Evolutionary conservation across 2,329 filamentous ascomycete genomes (phyloP), one percentile per base, ranked within the genome.

Genomic region (Talaromyces islandicus): DNA sequence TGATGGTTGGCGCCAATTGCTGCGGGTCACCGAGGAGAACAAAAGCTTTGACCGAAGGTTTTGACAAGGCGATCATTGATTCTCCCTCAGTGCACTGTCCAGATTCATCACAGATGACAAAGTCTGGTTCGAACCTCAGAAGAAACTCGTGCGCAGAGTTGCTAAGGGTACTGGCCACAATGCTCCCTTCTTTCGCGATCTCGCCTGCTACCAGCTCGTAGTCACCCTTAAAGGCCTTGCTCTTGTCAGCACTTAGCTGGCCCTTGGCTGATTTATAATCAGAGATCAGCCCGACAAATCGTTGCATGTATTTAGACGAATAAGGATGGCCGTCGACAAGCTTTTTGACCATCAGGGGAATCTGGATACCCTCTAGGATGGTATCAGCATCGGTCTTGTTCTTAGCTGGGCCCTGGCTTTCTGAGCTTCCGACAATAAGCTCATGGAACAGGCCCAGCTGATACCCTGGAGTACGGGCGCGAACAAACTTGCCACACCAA

Each of bases 41-140:
- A 11, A 63, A 59, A 7, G 46, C 56, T 29, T 56, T 55, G 17
- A 60, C 53, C 53, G 43, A 24, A n/a, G 21, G 14, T 19, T 56
- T 58, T 35, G 43, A 58, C 48, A 65, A 38, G 12, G 60, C 55
- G 38, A 64, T 64, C 55, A 62, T 62, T 9, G 41, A 51, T 10
- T 64, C 61, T 27, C 61, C 61, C 46, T 65, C 60, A 2, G 64
- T 54, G 46, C 59, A 64, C 56, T 65, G 59, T 17, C 54, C 53
- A 17, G 61, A 60, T 29, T 65, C 61, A 14, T 65, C 63, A 29
- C 61, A 60, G n/a, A 64, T 25, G 17, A 65, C n/a, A 14, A 58
- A 51, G 35, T 59, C 56, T 24, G 64, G 64, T 4, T 24, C 0
- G 53, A 65, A 64, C 9, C 3, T 9, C 35, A 5, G 7, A 12